phyloP scores from a whole-genome alignment of 2,329 filamentous ascomycete species.

The Fusarium sp. region DNA sequence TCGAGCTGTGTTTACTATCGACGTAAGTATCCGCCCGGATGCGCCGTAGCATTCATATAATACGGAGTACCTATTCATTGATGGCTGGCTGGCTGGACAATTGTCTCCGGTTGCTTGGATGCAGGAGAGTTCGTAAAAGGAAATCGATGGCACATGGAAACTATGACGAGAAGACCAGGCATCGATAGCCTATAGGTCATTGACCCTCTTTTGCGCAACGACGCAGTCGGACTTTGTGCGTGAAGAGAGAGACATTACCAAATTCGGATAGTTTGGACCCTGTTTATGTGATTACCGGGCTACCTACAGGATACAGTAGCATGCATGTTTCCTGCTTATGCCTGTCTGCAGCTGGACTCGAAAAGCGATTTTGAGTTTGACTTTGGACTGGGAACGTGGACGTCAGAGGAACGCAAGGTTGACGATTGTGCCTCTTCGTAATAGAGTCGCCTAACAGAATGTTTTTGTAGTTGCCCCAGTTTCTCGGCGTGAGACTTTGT shows the following conservation, averaged over 20 bases:
- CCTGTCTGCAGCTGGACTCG: not conserved
- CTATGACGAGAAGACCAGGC: slow-evolving; percentile 11
- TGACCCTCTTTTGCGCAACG: slow-evolving; percentile 8
- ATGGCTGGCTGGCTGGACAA: not conserved
- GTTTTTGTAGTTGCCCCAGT: not conserved
- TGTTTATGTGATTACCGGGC: not conserved
- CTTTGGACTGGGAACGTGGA: not conserved
- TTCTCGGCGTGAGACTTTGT: not conserved
- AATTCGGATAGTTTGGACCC: slow-evolving; percentile 6
- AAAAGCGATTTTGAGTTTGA: slow-evolving; percentile 12
- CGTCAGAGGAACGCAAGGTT: slow-evolving; percentile 40
- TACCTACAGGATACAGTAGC: not conserved
- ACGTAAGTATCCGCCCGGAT: slow-evolving; percentile 32
- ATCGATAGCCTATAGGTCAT: not conserved
- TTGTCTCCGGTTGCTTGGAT: not conserved
- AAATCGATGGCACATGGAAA: slow-evolving; percentile 13
- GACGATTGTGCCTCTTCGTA: slow-evolving; percentile 17
- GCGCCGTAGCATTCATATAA: slow-evolving; percentile 1
- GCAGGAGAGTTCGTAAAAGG: slow-evolving; percentile 17
- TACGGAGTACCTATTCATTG: not conserved
- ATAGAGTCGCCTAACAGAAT: not conserved
- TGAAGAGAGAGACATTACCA: slow-evolving; percentile 8
- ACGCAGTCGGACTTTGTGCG: not conserved
- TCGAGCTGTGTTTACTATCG: slow-evolving; percentile 25
- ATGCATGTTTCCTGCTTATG: slow-evolving; percentile 33